A percentile compares a stretch with the other conserved stretches of the same genome.
phyloP scores from a whole-genome alignment of 371 early-diverging fungal species.

The Mortierella sp. region DNA sequence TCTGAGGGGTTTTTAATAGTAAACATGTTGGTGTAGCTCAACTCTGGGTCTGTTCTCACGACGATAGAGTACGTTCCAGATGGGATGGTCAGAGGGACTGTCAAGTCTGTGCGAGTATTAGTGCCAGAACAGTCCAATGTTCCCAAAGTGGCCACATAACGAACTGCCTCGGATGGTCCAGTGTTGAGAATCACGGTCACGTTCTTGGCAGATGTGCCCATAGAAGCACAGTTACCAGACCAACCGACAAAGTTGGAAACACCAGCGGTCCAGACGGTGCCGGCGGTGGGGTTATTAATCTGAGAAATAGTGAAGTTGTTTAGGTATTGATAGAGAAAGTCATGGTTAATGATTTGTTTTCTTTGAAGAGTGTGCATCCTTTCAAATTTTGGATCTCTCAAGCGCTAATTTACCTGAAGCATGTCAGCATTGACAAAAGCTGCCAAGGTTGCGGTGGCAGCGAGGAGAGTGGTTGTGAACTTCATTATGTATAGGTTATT shows the following conservation, averaged over 20 bases:
- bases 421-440: conserved; percentile 42
- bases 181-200: conserved; percentile 49
- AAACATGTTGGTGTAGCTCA: conserved; percentile 55
- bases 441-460: conserved; percentile 31
- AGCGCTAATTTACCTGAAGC: conserved; percentile 40
- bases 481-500: conserved; percentile 26
- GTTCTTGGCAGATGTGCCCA: conserved; percentile 42
- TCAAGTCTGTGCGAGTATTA: conserved; percentile 43
- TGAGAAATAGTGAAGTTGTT: not conserved
- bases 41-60: conserved; percentile 39
- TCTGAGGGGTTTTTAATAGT: conserved; percentile 43
- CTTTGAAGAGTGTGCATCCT: not conserved
- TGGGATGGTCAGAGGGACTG: conserved; percentile 29
- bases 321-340: not conserved
- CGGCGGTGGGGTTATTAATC: conserved; percentile 53
- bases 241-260: conserved; percentile 52
- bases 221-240: conserved; percentile 47
- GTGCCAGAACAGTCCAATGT: conserved; percentile 47
- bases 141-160: conserved; percentile 48
- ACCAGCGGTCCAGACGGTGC: conserved; percentile 46
- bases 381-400: not conserved
- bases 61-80: conserved; percentile 48
- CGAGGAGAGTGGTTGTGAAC: conserved; percentile 31
- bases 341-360: not conserved
- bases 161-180: conserved; percentile 43